A percentile compares a stretch with the other conserved stretches of the same genome.
Conservation (phyloP, 2,329 filamentous ascomycete species). For the Ophiosphaerella herpotricha region DNA sequence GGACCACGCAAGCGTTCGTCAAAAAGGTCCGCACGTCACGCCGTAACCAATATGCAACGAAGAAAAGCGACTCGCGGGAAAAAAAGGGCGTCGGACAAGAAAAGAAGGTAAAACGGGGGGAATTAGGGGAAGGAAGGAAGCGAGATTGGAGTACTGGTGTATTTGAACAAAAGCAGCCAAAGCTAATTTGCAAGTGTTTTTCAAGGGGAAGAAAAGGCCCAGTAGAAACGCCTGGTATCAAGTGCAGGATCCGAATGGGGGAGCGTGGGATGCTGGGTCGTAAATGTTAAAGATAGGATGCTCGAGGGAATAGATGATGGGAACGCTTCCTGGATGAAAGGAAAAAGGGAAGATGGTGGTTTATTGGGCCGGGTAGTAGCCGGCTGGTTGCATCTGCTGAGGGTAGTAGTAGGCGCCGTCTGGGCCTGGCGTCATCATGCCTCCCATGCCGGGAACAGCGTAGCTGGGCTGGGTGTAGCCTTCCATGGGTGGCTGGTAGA, state of each 20-base stretch:
- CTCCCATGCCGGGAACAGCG: slow-evolving; percentile 68
- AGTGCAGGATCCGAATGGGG: neutral
- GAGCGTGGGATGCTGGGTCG: slow-evolving; percentile 6
- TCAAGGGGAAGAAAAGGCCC: too few species aligned
- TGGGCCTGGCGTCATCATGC: slow-evolving; percentile 72
- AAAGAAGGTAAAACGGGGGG: too few species aligned
- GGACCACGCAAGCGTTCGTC: neutral
- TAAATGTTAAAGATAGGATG: neutral
- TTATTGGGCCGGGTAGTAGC: slow-evolving; percentile 63
- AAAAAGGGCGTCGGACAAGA: neutral
- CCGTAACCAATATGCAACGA: neutral
- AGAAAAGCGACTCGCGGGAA: neutral
- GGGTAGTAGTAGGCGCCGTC: slow-evolving; percentile 62
- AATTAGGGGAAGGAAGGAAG: too few species aligned
- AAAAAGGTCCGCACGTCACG: neutral
- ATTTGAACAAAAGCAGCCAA: too few species aligned
- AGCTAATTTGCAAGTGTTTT: too few species aligned
- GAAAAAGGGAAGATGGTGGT: neutral
- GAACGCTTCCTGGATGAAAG: neutral
- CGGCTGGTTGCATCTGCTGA: slow-evolving; percentile 54
- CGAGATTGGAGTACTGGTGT: too few species aligned
- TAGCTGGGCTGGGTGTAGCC: slow-evolving; percentile 53
- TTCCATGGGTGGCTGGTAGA: slow-evolving; percentile 54
- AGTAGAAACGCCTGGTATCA: slow-evolving; percentile 7
- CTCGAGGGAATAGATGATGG: too few species aligned